Evolutionary conservation across 306 rosid species (phyloP), one percentile per base, ranked within the genome.

Genomic region (Chamaecrista fasciculata): DNA sequence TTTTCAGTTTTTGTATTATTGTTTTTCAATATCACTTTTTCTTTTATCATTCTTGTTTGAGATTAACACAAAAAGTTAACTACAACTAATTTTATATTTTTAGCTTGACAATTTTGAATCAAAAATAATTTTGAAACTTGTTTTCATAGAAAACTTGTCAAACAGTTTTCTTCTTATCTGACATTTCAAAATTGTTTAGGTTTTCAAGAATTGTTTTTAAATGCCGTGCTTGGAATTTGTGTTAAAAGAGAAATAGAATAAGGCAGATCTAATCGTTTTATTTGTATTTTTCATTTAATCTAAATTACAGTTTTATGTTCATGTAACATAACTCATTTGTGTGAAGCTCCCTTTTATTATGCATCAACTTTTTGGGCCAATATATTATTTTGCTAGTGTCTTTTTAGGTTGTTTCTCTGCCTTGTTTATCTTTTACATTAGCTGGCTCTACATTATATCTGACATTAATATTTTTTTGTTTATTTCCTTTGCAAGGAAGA

Each of bases 401-500:
- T 44, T 46, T 64, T 21, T 49, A 19, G 19, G 78, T 23, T 79
- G 72, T 56, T 56, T 49, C 19, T 68, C 11, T 63, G 52, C 6
- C 6, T 55, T 39, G 26, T 36, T 52, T 37, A 23, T 56, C n/a
- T 75, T 70, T 51, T 51, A 64, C 43, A 52, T 69, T 44, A 44
- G 3, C 29, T 15, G 24, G 47, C 65, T 69, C 33, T 59, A 18
- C 61, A 12, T 12, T 43, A 42, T 64, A 15, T 26, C 18, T 81
- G 44, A 62, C 55, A 65, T 74, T 77, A 31, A 51, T 74, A 50
- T 64, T 63, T 36, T 77, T 76, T 49, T 70, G 28, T 59, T 16
- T 23, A 59, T 59, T 33, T 59, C 44, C 68, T 59, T 70, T 82
- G 82, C 80, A 82, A 78, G 86, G 86, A 65, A 82, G 86, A 82